phyloP scores from a whole-genome alignment of 768 basidiomycete genomes.

The Boletus rex-veris region DNA sequence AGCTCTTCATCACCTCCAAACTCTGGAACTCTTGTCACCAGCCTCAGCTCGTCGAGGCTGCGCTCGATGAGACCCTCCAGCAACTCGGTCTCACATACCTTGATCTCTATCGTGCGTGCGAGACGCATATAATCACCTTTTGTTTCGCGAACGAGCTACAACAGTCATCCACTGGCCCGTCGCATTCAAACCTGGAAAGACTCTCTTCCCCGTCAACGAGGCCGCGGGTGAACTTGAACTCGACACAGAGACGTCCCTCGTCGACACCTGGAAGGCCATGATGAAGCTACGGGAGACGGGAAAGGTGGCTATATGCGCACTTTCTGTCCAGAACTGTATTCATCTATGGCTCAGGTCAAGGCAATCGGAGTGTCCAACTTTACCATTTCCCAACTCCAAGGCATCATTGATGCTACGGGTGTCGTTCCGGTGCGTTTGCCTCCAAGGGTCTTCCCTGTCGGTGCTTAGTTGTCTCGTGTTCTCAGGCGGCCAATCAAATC shows the following conservation, averaged over 20 bases:
- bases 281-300: slow-evolving; percentile 60
- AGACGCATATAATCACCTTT: slow-evolving; percentile 1
- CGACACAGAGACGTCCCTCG: slow-evolving; percentile 57
- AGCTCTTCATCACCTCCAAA: slow-evolving; percentile 80
- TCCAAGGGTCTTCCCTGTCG: background rate
- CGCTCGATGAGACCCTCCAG: slow-evolving; percentile 69
- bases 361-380: slow-evolving; percentile 85
- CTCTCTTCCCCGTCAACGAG: slow-evolving; percentile 49
- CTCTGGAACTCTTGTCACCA: slow-evolving; percentile 77
- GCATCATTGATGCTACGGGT: slow-evolving; percentile 64
- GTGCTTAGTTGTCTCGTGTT: background rate
- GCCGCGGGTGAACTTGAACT: slow-evolving; percentile 47
- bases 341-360: slow-evolving; percentile 43
- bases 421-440: slow-evolving; percentile 58
- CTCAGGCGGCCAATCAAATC: slow-evolving; percentile 68
- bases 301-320: slow-evolving; percentile 47
- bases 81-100: slow-evolving; percentile 75
- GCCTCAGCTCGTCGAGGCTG: slow-evolving; percentile 63
- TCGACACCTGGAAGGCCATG: slow-evolving; percentile 83
- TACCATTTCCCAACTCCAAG: slow-evolving; percentile 59
- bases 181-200: slow-evolving; percentile 56
- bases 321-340: background rate
- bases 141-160: background rate
- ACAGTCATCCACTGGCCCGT: slow-evolving; percentile 80
- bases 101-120: slow-evolving; percentile 68